Base-by-base conservation (phyloP, 2,329 filamentous ascomycete genomes). In the Capronia epimyces region DNA sequence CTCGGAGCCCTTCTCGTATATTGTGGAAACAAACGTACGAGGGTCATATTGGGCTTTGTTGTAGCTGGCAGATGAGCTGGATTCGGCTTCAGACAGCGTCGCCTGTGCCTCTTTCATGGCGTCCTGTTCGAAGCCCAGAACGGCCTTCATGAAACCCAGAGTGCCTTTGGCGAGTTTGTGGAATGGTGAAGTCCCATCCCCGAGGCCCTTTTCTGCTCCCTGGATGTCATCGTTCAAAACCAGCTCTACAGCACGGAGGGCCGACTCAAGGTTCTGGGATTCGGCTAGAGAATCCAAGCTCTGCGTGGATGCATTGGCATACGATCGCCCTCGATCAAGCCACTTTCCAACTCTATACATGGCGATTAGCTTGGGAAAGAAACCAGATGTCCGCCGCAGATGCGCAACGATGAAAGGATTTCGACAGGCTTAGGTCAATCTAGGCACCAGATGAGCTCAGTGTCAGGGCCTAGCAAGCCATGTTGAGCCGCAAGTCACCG, bases 161-260 rank as follows among this genome's bases (percentile, higher is more conserved):
- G 95, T 83, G 46, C 88, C 86, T 59, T 84, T 76, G 24, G 89
- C 90, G 27, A 97, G 77, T 72, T 82, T 81, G 69, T 98, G 93
- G 65, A 94, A 97, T n/a, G 87, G 81, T 4, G 90, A 95, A 60
- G 79, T 78, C 39, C 86, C 84, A 59, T 84, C 79, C 44, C 79
- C 78, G 29, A 95, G 75, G 36, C 82, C 81, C 53, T 75, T 75
- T 70, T 94, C 87, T 4, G 93, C 93, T 32, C 81, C 83, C 29
- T 89, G 86, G 53, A 97, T 84, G 69, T 97, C 89, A 69, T 95
- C 89, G 65, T 93, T 85, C 76, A 95, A 85, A 61, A 95, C 87
- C 50, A 87, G 73, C 7, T 79, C 76, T 3, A 84, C 81, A 32
- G 86, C 85, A 29, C 52, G 49, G 46, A 62, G 56, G 51, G 48